Evolutionary conservation across 768 basidiomycete species (phyloP).

Genomic region (Atractiella rhizophila): DNA sequence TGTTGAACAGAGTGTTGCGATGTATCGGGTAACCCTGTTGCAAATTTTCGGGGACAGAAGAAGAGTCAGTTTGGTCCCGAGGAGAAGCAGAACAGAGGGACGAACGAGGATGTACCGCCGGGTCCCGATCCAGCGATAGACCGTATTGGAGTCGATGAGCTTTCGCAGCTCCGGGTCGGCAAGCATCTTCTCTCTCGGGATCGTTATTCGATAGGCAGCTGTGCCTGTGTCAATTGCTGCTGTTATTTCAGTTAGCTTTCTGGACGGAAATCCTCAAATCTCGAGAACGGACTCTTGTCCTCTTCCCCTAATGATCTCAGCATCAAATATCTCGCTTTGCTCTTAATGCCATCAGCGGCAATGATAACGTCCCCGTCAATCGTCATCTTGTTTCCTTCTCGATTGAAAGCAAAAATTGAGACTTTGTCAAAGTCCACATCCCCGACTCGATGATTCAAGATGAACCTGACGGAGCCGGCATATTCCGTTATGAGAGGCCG

Average conservation of each 20-base stretch:
- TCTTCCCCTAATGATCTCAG: slow-evolving; percentile 19
- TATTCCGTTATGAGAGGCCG: no score
- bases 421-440: no score
- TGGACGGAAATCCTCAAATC: background rate
- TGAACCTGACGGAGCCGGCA: no score
- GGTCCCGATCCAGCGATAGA: slow-evolving; percentile 24
- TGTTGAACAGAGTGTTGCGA: slow-evolving; percentile 18
- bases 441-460: no score
- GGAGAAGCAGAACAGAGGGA: no score
- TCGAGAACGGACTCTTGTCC: slow-evolving; percentile 16
- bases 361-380: slow-evolving; percentile 24
- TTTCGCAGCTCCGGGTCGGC: slow-evolving; percentile 22
- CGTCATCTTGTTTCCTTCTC: no score
- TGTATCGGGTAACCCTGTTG: slow-evolving; percentile 26
- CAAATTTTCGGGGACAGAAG: no score
- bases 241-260: background rate
- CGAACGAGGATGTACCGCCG: slow-evolving; percentile 21
- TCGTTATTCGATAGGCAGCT: slow-evolving; percentile 24
- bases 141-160: slow-evolving; percentile 19
- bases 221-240: slow-evolving; percentile 23
- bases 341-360: slow-evolving; percentile 25
- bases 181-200: slow-evolving; percentile 19
- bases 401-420: no score
- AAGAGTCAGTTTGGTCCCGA: no score
- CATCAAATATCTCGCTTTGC: slow-evolving; percentile 20